Evolutionary conservation across 208 protist genomes (phyloP), one percentile per base, ranked within the genome.

Genomic region (Acanthamoeba castellanii): DNA sequence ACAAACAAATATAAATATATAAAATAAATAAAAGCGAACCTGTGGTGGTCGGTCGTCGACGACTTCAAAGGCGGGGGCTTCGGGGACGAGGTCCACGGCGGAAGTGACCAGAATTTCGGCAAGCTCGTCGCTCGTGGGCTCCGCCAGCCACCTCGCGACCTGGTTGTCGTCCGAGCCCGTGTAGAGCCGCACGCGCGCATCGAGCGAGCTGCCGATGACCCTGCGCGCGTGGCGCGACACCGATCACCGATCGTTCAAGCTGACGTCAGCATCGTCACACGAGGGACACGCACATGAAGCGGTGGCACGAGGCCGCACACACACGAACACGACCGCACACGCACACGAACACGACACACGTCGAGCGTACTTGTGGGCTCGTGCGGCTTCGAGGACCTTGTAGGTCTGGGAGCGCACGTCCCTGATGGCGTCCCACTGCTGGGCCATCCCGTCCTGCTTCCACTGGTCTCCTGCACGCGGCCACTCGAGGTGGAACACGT

Each of bases 91-190:
- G 27, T 61, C 47, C 22, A 42, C 50, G 2, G 25, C n/a, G 45
- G 81, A 88, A 61, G 81, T 88, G 45, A 88, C 81, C 47, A 88
- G 81, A 32, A 88, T 61, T 52, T 88, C 81, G 20, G 42, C 50
- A 5, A 88, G 81, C 34, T 47, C 34, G 42, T 88, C 81, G 47
- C n/a, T 30, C 14, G 47, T 30, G 45, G 34, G 25, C 30, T 52
- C n/a, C 47, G 81, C 27, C 27, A 88, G 81, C 42, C 25, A 88
- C 37, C 47, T 37, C 25, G 47, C 47, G 42, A 88, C 30, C 30
- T 88, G 47, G 45, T 61, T 88, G 72, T 37, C 25, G 81, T 47
- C 47, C 25, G 81, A 47, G 14, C 47, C 47, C 20, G 34, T 20
- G 50, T 64, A 52, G 20, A 88, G 25, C 16, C 50, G 47, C 47